Percentiles rank a stretch among this genome's conserved stretches.
Conservation (phyloP, 371 early-diverging fungal genomes). For the Zychaea mexicana region DNA sequence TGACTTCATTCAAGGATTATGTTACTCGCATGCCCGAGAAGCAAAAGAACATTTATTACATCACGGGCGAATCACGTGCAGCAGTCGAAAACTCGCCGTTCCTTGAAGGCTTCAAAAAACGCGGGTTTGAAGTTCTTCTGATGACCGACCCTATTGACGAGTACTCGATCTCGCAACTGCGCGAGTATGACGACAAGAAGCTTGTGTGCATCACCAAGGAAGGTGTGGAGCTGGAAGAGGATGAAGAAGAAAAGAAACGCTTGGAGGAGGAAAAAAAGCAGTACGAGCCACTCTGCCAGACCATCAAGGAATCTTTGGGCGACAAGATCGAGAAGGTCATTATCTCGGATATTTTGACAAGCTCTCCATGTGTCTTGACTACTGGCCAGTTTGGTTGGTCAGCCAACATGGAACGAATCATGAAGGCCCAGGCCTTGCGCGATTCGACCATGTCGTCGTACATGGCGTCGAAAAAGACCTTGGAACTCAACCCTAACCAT, state of each 20-base stretch:
- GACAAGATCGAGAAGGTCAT: conserved; percentile 98
- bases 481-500: conserved; percentile 97
- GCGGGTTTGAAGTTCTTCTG: conserved; percentile 95
- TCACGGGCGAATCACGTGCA: conserved; percentile 95
- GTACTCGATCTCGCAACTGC: conserved; percentile 96
- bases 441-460: conserved; percentile 94
- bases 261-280: conserved; percentile 87
- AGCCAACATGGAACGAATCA: conserved; percentile 99
- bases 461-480: conserved; percentile 98
- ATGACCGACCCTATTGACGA: conserved; percentile 96
- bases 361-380: conserved; percentile 97
- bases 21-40: conserved; percentile 78
- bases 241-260: conserved; percentile 92
- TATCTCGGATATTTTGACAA: conserved; percentile 90
- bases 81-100: conserved; percentile 97
- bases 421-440: conserved; percentile 98
- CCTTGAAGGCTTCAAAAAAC: conserved; percentile 97
- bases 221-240: conserved; percentile 97
- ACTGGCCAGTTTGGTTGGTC: conserved; percentile 99
- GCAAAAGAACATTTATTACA: conserved; percentile 93
- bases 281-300: conserved; percentile 81
- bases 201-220: conserved; percentile 98
- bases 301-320: conserved; percentile 91
- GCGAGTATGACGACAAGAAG: conserved; percentile 98
- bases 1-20: conserved; percentile 79